Evolutionary conservation across 306 rosid species (phyloP).

Genomic region (Citrullus colocynthis): DNA sequence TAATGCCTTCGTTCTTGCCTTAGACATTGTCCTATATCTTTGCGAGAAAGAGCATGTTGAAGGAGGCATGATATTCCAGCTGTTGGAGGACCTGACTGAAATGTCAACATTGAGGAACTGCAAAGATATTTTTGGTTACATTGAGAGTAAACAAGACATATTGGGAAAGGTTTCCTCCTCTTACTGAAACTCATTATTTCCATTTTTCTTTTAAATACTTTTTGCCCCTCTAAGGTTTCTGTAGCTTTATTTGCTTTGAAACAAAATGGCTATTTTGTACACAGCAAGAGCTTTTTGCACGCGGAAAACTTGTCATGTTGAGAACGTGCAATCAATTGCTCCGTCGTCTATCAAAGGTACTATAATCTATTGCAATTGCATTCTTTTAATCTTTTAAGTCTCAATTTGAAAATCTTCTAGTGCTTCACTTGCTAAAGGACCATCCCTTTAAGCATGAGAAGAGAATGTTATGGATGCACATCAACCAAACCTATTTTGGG

Average conservation of each 20-base stretch:
- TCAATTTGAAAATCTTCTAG: neutral
- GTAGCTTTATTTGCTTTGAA: neutral
- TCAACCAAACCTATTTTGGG: no score
- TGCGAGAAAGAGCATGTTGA: slow-evolving; percentile 93
- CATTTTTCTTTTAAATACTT: slow-evolving; percentile 1
- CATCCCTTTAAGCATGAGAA: no score
- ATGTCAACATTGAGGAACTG: slow-evolving; percentile 99
- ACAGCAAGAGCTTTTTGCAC: slow-evolving; percentile 95
- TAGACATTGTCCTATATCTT: slow-evolving; percentile 83
- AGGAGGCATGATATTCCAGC: slow-evolving; percentile 97
- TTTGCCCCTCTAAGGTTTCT: neutral
- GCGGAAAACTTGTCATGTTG: slow-evolving; percentile 96
- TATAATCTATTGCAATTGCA: neutral
- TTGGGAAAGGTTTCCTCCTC: slow-evolving; percentile 61
- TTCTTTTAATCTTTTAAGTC: neutral
- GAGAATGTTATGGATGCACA: no score
- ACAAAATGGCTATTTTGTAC: slow-evolving; percentile 16
- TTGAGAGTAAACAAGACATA: slow-evolving; percentile 89
- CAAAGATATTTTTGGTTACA: slow-evolving; percentile 91
- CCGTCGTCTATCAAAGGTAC: slow-evolving; percentile 94
- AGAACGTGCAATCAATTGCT: slow-evolving; percentile 98
- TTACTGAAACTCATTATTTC: neutral
- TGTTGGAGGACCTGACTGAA: slow-evolving; percentile 94
- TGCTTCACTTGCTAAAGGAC: neutral
- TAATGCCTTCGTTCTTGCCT: neutral